These are phyloP conservation scores for Leptographium lundbergii DNA, from an alignment of 2,329 filamentous ascomycete genomes.

Conservation along the genomic window DNA sequence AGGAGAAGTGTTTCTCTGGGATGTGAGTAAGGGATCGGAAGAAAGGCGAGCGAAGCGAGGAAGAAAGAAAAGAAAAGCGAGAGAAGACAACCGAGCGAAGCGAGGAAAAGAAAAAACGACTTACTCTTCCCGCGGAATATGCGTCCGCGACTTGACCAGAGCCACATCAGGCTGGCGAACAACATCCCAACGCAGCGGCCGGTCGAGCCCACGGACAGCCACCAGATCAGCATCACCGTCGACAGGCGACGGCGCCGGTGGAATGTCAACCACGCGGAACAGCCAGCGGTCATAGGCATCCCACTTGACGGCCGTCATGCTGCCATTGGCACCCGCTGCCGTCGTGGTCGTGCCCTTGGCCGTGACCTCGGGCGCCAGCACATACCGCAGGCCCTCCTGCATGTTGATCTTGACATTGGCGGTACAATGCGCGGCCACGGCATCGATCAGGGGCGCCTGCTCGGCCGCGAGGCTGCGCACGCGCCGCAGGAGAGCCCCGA, in stretches of 20 bases:
- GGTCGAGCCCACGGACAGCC: slow-evolving; percentile 19
- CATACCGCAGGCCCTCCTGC: slow-evolving; percentile 21
- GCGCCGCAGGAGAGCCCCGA: slow-evolving; percentile 18
- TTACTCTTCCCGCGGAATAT: slow-evolving; percentile 42
- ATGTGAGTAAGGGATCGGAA: slow-evolving; percentile 14
- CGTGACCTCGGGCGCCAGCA: slow-evolving; percentile 12
- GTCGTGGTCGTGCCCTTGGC: not conserved
- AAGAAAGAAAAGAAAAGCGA: not conserved
- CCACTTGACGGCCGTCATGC: slow-evolving; percentile 16
- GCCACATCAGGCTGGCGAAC: slow-evolving; percentile 39
- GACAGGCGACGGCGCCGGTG: slow-evolving; percentile 13
- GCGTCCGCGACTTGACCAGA: slow-evolving; percentile 40
- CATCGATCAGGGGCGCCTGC: slow-evolving; percentile 9
- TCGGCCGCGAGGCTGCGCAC: slow-evolving; percentile 16
- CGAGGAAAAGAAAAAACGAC: slow-evolving; percentile 11
- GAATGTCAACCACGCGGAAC: slow-evolving; percentile 34
- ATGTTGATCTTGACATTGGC: slow-evolving; percentile 26
- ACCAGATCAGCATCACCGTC: not conserved
- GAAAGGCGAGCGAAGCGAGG: not conserved
- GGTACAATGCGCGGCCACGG: slow-evolving; percentile 9
- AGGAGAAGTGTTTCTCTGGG: slow-evolving; percentile 24
- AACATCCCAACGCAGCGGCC: slow-evolving; percentile 38
- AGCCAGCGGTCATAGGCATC: slow-evolving; percentile 45
- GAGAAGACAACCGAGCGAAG: not conserved
- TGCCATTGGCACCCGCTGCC: not conserved